Evolutionary conservation across 352 stramenopile species (phyloP), one percentile per base, ranked within the genome.

Genomic region (Phytophthora meadii): DNA sequence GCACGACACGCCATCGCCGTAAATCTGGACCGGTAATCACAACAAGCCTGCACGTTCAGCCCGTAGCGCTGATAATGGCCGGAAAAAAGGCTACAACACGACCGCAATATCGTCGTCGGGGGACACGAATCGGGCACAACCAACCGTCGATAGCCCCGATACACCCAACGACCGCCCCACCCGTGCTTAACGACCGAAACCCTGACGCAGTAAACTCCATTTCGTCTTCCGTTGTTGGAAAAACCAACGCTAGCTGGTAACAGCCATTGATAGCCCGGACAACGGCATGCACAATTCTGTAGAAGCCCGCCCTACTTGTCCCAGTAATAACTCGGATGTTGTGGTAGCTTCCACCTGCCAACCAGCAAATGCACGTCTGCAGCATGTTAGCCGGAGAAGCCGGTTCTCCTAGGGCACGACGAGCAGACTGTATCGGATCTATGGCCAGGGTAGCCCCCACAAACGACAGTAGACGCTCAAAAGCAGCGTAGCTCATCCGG

Each of bases 71-170:
- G 55, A 9, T 64, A 63, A 11, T 56, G 37, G 6, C 27, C 55
- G 55, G 56, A 34, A 56, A 56, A 37, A 47, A 50, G 5, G 54
- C 39, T 17, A 17, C 36, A 46, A 65, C 56, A 22, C 46, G 25
- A 5, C 28, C 56, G 17, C 48, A 58, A 27, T 53, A 37, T 0
- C 2, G 17, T 19, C 17, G 4, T 1, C 30, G 30, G 2, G 56
- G 56, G 0, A 57, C 46, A 28, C 17, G 11, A 10, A 65, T 57
- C 3, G 56, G 56, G 10, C 46, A 53, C 1, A 65, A 28, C 24
- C 39, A 65, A 1, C 56, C 47, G 46, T 57, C 56, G 27, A 65
- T 57, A 11, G 46, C 55, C 4, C 46, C 56, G 5, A 65, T 57
- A 25, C 46, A 65, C 10, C 47, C 46, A 3, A 37, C 25, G 6